These are phyloP conservation scores for Boletales sp. DNA, from an alignment of 768 basidiomycete genomes.

Conservation along the genomic window DNA sequence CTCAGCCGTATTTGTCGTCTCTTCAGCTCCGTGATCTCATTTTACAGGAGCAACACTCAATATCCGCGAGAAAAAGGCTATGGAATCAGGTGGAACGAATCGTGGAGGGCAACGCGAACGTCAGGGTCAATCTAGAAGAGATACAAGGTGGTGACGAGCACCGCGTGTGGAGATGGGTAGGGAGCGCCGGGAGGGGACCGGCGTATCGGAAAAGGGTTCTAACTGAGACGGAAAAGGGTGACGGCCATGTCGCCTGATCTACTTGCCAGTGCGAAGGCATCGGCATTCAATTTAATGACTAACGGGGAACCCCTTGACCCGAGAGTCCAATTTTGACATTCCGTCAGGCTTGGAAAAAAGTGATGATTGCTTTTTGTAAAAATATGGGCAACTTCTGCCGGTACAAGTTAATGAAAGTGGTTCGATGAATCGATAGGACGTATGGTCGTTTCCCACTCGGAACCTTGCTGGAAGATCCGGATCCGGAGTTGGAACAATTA, in stretches of 20 bases:
- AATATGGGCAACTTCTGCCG: slow-evolving; percentile 23
- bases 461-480: slow-evolving; percentile 32
- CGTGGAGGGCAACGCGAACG: slow-evolving; percentile 90
- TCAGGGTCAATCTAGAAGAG: slow-evolving; percentile 81
- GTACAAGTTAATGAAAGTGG: slow-evolving; percentile 22
- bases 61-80: slow-evolving; percentile 56
- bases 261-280: slow-evolving; percentile 6
- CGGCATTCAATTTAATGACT: slow-evolving; percentile 10
- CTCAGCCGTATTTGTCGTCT: slow-evolving; percentile 77
- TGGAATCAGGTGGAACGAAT: slow-evolving; percentile 84
- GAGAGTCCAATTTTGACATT: slow-evolving; percentile 10
- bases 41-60: slow-evolving; percentile 76
- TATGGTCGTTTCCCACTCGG: slow-evolving; percentile 22
- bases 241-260: slow-evolving; percentile 21
- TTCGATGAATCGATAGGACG: slow-evolving; percentile 24
- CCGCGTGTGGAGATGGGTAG: slow-evolving; percentile 91
- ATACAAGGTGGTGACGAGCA: slow-evolving; percentile 81
- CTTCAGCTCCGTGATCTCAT: slow-evolving; percentile 86
- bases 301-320: slow-evolving; percentile 25
- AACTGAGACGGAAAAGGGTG: slow-evolving; percentile 25
- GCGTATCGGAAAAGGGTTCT: slow-evolving; percentile 34
- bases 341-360: slow-evolving; percentile 11
- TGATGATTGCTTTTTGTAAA: slow-evolving; percentile 12
- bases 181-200: slow-evolving; percentile 38
- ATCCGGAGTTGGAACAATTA: slow-evolving; percentile 27